Base-by-base conservation (phyloP, 192 early-diverging fungal genomes). In the Coemansia sp. region DNA sequence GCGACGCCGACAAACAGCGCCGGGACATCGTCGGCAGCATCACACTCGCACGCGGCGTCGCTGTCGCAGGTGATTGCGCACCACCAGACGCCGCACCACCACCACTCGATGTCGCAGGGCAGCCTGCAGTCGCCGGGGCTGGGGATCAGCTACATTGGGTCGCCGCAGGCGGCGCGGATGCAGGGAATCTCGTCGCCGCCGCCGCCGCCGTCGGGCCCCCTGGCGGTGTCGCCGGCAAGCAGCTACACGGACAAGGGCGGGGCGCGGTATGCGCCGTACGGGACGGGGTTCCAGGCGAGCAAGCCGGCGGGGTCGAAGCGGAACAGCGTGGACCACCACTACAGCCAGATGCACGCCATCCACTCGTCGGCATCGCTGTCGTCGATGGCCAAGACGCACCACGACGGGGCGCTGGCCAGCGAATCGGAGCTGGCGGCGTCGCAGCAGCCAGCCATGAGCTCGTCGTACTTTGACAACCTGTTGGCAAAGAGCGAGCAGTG, bases 1-100 rank as follows among this genome's bases (percentile, higher is more conserved):
- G 38, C 43, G 15, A 54, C 64, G 25, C 52, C 64, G 6, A 19
- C 47, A 4, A 27, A 31, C 0, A 57, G 52, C 25, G 58, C 60
- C 6, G 47, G 45, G 8, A 34, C 63, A 12, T 55, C 51, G 22
- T 47, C 69, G 23, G 32, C 69, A 1, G 62, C 27, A 28, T 62
- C 73, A 58, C 73, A 76, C 45, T 62, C 73, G 54, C 66, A 75
- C 55, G 61, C 72, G 44, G 67, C 73, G 31, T 76, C 73, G 45
- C 46, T 76, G 35, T 69, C 73, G 40, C 73, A 76, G 55, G 62
- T 63, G 32, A 69, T 76, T 61, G 58, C 49, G 7, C 62, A 59
- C 44, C 64, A 66, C 48, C 62, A 55, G 47, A 23, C 31, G 23
- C 26, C 65, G 21, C 61, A 55, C 36, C 72, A 75, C 41, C 70